Evolutionary conservation across 768 basidiomycete species (phyloP), one percentile per base, ranked within the genome.

Genomic region (Boletus fagicola): DNA sequence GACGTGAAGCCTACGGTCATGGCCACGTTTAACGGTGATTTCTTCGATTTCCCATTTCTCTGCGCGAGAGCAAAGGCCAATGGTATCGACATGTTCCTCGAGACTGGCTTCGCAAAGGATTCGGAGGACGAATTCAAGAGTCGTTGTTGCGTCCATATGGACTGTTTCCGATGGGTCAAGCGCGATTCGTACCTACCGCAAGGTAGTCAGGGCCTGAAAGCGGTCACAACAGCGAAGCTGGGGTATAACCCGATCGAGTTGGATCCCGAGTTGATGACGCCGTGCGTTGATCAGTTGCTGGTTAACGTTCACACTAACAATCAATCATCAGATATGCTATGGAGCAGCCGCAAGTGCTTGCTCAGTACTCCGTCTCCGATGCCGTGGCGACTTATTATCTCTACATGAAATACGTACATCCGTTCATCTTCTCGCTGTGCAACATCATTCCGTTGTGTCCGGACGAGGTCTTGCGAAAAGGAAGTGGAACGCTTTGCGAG

Each of bases 351-450:
- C 95, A 98, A 68, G 73, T 85, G 2, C 84, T 99, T 18, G 96
- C 97, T 0, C 92, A 95, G 68, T 99, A 99, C 74, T 98, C 97
- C 64, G 97, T 99, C 28, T 99, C 97, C 72, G 97, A 99, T 80
- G 97, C 97, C 0, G 97, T 98, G 11, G 96, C 97, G n/a, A 99
- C 97, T 1, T 98, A 99, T 72, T 98, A 98, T 73, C 82, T 99
- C 36, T 98, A 99, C 76, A 99, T 98, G 97, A 99, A 98, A 94
- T 99, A 99, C 66, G 95, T 99, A 11, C 95, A 98, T 68, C 97
- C 97, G 0, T 99, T 99, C 81, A 92, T 99, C 60, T 99, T 99
- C 77, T 98, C 97, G 10, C 76, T 99, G 38, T 98, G 97, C 75
- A 99, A 97, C 78, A 99, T 98, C 72, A 98, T 99, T 64, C 96